Evolutionary conservation across 2,329 filamentous ascomycete species (phyloP), one percentile per base, ranked within the genome.

Genomic region (Neurospora crassa): DNA sequence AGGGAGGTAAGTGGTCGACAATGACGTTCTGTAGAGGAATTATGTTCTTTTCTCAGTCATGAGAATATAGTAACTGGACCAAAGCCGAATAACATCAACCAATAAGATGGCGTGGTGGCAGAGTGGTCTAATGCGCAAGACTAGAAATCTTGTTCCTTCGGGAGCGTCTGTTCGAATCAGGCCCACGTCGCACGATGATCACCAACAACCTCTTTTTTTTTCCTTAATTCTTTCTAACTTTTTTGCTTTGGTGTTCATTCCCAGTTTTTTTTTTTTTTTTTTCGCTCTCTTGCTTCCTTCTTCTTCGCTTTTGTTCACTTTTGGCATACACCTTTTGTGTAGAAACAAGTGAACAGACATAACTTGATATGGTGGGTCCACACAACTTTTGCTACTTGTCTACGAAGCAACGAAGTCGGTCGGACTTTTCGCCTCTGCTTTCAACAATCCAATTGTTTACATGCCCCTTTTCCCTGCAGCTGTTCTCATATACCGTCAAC

Each of bases 231-330:
- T 18, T 34, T 63, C 10, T 18, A 11, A 18, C 5, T 3, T 0
- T 10, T 10, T 29, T 2, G 10, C 7, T 34, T 37, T 1, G 1
- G 5, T 34, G 2, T 59, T 1, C 11, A 14, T 14, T 53, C 45
- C 6, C 0, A 29, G 2, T 0, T 1, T 53, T 29, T 24, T 29
- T 53, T 10, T 7, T 1, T 0, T 1, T 53, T 29, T 24, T 29
- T 53, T 10, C 3, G 4, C 11, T 5, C 16, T 1, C 3, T 34
- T 14, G 10, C 5, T 5, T 34, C 2, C 7, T 59, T 14, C 2
- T 53, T 14, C 12, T 24, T 53, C 5, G 2, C n/a, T 5, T 18
- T 3, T 1, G 8, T 59, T 8, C 2, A 2, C 40, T 53, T 14
- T 6, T 11, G 5, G 1, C 20, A 53, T 24, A 3, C 7, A 43